A percentile compares a stretch with the other conserved stretches of the same genome.
These are phyloP conservation scores for Nannochloropsis salina DNA, from an alignment of 108 stramenopile species.

Conservation along the genomic window DNA sequence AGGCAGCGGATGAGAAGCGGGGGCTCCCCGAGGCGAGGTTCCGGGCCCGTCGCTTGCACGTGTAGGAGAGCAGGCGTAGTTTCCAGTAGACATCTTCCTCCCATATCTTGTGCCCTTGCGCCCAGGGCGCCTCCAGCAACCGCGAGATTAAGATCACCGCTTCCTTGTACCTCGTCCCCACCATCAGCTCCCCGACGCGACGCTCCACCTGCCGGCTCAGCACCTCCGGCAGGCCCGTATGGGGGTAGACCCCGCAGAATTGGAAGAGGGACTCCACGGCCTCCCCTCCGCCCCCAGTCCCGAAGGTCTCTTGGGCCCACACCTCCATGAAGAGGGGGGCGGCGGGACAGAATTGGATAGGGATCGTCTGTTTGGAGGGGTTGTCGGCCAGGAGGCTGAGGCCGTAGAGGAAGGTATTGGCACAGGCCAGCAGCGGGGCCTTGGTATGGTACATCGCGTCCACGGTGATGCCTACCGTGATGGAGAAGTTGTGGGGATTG, in stretches of 20 bases:
- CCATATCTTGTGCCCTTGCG: not conserved
- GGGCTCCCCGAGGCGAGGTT: not conserved
- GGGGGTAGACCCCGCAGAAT: not conserved
- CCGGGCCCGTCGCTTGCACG: not conserved
- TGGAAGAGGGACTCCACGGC: not conserved
- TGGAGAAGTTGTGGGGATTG: slow-evolving; percentile 17
- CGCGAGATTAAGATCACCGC: not conserved
- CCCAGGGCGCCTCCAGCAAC: not conserved
- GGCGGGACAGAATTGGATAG: not conserved
- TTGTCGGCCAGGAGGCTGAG: not conserved
- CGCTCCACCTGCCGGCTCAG: not conserved
- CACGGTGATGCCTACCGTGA: not conserved
- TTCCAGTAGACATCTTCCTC: slow-evolving; percentile 18
- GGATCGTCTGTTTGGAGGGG: slow-evolving; percentile 14
- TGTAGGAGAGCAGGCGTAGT: slow-evolving; percentile 2
- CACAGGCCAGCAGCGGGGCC: not conserved
- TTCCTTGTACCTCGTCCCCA: not conserved
- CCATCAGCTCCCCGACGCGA: not conserved
- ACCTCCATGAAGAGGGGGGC: not conserved
- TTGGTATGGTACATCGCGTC: not conserved
- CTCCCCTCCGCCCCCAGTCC: not conserved
- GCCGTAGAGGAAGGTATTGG: slow-evolving; percentile 5
- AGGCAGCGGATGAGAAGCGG: not conserved
- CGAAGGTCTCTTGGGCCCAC: not conserved
- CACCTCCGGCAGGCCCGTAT: not conserved